These are phyloP conservation scores for Xerocomellus chrysenteron DNA, from an alignment of 768 basidiomycete species.

Conservation along the genomic window DNA sequence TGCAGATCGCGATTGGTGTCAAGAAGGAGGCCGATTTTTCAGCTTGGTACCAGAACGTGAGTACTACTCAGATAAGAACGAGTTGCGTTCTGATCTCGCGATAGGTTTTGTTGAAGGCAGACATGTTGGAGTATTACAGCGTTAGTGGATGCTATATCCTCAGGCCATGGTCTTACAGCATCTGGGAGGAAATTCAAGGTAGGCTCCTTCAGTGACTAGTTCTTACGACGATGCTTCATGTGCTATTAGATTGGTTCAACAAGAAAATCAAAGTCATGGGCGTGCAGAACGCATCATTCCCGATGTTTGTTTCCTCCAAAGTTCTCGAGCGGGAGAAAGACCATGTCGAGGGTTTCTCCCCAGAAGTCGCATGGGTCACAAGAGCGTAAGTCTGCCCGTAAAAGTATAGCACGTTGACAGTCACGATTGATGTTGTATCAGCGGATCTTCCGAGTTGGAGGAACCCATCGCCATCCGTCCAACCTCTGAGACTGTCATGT, in stretches of 20 bases:
- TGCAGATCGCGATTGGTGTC: slow-evolving; percentile 91
- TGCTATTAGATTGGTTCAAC: slow-evolving; percentile 85
- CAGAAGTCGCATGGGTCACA: slow-evolving; percentile 99
- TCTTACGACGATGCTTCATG: background rate
- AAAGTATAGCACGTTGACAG: background rate
- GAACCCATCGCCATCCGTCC: slow-evolving; percentile 98
- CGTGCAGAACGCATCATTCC: slow-evolving; percentile 98
- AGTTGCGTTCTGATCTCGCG: slow-evolving; percentile 17
- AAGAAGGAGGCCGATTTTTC: slow-evolving; percentile 96
- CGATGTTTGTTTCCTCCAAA: slow-evolving; percentile 94
- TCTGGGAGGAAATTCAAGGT: slow-evolving; percentile 97
- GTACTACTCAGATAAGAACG: slow-evolving; percentile 19
- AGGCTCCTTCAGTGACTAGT: slow-evolving; percentile 15
- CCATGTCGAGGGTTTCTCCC: slow-evolving; percentile 98
- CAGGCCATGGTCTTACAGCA: slow-evolving; percentile 94
- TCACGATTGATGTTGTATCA: slow-evolving; percentile 29
- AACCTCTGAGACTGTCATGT: slow-evolving; percentile 99
- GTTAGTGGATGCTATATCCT: slow-evolving; percentile 99
- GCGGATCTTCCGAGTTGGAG: slow-evolving; percentile 90
- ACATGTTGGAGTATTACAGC: slow-evolving; percentile 99
- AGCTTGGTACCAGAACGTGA: slow-evolving; percentile 89
- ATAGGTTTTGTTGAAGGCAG: slow-evolving; percentile 94
- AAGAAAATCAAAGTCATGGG: slow-evolving; percentile 87
- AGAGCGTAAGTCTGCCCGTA: slow-evolving; percentile 65
- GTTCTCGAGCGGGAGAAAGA: slow-evolving; percentile 96